These are phyloP conservation scores for Camellia oleifera DNA, from an alignment of 179 eudicot species.

Conservation along the genomic window DNA sequence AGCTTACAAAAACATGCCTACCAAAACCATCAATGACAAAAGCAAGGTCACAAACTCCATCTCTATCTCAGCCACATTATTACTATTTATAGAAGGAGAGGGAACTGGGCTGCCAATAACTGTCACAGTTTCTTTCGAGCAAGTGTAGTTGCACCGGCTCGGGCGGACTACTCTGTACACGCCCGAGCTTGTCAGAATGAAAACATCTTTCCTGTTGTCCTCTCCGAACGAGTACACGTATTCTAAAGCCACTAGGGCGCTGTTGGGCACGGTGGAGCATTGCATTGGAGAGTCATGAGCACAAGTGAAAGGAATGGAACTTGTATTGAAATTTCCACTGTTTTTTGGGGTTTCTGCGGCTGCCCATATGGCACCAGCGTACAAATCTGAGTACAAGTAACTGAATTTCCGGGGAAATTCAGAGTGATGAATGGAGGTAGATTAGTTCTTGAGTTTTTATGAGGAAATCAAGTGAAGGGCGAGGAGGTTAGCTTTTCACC, in stretches of 20 bases:
- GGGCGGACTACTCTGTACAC: constrained; percentile 77
- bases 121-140: constrained; percentile 55
- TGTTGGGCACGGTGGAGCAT: constrained; percentile 56
- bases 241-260: constrained; percentile 51
- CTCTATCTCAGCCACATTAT: constrained; percentile 17
- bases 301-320: constrained; percentile 55
- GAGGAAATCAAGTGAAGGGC: background rate
- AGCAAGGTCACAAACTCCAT: constrained; percentile 20
- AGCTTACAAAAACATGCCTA: constrained; percentile 14
- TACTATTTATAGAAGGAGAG: constrained; percentile 35
- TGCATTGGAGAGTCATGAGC: constrained; percentile 59
- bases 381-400: constrained; percentile 80
- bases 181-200: constrained; percentile 57
- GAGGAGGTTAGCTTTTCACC: constrained; percentile 31
- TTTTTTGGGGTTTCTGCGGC: constrained; percentile 55
- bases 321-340: constrained; percentile 70
- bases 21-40: constrained; percentile 29
- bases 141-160: constrained; percentile 65
- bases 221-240: constrained; percentile 74
- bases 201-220: constrained; percentile 68
- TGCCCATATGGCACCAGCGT: constrained; percentile 64
- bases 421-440: constrained; percentile 4
- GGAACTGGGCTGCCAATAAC: constrained; percentile 30
- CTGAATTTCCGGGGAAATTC: constrained; percentile 28
- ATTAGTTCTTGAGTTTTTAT: background rate